Conservation (phyloP, 2,329 filamentous ascomycete genomes). For the Sporothrix variecibatus region DNA sequence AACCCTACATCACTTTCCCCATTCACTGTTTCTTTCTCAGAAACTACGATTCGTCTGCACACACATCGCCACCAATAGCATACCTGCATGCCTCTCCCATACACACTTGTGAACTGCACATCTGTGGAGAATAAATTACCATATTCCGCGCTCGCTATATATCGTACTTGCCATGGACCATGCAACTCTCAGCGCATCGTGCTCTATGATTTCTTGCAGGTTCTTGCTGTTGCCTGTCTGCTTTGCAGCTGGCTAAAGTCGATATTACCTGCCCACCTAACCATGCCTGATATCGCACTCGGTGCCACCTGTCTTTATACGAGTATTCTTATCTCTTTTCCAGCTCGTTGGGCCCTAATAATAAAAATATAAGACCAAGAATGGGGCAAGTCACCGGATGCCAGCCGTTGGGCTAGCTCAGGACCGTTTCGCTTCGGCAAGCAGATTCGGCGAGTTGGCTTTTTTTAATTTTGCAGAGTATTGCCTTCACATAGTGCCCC, state of each 20-base stretch:
- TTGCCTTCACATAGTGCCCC: neutral
- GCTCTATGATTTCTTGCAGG: neutral
- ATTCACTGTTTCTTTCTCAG: neutral
- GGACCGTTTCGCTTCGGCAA: neutral
- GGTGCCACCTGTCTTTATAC: neutral
- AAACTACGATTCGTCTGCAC: neutral
- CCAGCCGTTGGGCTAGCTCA: neutral
- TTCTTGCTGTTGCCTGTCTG: neutral
- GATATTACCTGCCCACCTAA: neutral
- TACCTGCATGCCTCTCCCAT: neutral
- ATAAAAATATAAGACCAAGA: neutral
- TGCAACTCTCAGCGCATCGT: neutral
- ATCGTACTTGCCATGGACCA: neutral
- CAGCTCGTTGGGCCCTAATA: neutral
- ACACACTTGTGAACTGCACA: neutral
- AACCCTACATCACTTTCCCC: neutral
- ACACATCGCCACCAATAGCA: neutral
- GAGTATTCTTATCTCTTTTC: neutral
- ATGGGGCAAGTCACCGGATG: neutral
- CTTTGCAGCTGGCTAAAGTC: neutral
- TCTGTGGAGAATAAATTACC: neutral
- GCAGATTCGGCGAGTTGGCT: neutral
- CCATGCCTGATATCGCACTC: neutral
- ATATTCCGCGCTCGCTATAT: neutral
- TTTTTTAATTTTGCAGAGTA: too few species aligned